Evolutionary conservation across 768 basidiomycete genomes (phyloP).

Genomic region (Trametes villosa): DNA sequence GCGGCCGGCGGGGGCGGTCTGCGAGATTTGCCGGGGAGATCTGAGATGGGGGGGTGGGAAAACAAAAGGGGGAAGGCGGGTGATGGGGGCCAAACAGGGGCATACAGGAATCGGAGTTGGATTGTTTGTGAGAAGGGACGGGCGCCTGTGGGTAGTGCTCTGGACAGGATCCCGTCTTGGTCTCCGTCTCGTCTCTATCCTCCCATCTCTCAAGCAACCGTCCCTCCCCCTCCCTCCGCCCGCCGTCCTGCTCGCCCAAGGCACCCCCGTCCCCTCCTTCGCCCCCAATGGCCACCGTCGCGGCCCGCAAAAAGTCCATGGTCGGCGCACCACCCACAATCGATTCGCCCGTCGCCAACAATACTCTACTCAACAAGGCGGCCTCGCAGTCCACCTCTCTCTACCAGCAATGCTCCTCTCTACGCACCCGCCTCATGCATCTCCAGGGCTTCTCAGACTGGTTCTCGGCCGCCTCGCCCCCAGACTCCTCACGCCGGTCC

Average conservation of each 20-base stretch:
- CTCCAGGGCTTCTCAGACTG: constrained; percentile 74
- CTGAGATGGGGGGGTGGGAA: constrained; percentile 16
- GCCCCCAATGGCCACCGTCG: constrained; percentile 50
- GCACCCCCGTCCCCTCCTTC: constrained; percentile 8
- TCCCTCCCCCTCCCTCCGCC: constrained; percentile 10
- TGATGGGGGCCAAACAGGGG: constrained; percentile 21
- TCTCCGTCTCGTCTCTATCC: constrained; percentile 23
- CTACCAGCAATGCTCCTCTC: constrained; percentile 88
- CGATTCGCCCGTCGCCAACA: constrained; percentile 76
- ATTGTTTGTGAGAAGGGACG: constrained; percentile 23
- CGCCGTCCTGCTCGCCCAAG: constrained; percentile 14
- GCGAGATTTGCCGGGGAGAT: constrained; percentile 10
- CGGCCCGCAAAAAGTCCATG: constrained; percentile 54
- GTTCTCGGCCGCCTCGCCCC: constrained; percentile 61
- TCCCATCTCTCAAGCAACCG: constrained; percentile 22
- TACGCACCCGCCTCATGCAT: constrained; percentile 77
- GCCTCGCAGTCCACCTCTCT: constrained; percentile 87
- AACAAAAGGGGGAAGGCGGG: constrained; percentile 12
- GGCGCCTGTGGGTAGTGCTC: constrained; percentile 19
- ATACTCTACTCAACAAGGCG: constrained; percentile 89
- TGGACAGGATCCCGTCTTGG: constrained; percentile 15
- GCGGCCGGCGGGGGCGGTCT: no score
- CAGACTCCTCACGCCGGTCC: constrained; percentile 62
- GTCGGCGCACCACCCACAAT: constrained; percentile 61
- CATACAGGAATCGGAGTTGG: constrained; percentile 24